These are phyloP conservation scores for Harringtonia aguacate DNA, from an alignment of 2,329 filamentous ascomycete species.

Conservation along the genomic window DNA sequence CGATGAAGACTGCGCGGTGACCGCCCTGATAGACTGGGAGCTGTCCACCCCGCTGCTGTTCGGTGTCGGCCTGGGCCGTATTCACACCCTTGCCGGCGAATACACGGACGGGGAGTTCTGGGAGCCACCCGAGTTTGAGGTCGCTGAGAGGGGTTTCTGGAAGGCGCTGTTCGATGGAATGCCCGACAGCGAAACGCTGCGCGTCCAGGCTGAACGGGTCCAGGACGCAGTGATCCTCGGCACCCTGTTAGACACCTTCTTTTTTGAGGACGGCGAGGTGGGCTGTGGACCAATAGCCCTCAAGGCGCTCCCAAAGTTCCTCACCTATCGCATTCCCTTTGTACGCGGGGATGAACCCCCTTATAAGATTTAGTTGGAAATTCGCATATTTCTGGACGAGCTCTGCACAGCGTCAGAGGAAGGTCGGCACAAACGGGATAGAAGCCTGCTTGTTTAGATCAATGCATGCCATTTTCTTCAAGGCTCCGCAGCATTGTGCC, in stretches of 20 bases:
- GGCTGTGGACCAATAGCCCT: constrained; percentile 11
- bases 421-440: too few relatives aligned
- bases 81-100: constrained; percentile 16
- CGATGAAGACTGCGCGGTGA: constrained; percentile 12
- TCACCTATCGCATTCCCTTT: constrained; percentile 17
- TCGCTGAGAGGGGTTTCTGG: constrained; percentile 17
- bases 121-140: constrained; percentile 17
- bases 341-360: constrained; percentile 6
- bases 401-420: too few relatives aligned
- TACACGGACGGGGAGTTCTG: constrained; percentile 15
- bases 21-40: constrained; percentile 14
- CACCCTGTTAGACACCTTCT: constrained; percentile 16
- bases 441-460: too few relatives aligned
- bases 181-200: constrained; percentile 13
- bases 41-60: constrained; percentile 5
- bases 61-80: constrained; percentile 12
- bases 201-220: constrained; percentile 1
- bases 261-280: constrained; percentile 16
- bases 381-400: too few relatives aligned
- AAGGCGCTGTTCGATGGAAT: constrained; percentile 15
- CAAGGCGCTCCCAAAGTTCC: constrained; percentile 17
- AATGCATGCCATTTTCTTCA: too few relatives aligned
- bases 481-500: too few relatives aligned
- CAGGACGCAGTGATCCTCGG: constrained; percentile 19
- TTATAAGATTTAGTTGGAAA: too few relatives aligned